Evolutionary conservation across 257 asterid genomes (phyloP).

Genomic region (Perilla frutescens): DNA sequence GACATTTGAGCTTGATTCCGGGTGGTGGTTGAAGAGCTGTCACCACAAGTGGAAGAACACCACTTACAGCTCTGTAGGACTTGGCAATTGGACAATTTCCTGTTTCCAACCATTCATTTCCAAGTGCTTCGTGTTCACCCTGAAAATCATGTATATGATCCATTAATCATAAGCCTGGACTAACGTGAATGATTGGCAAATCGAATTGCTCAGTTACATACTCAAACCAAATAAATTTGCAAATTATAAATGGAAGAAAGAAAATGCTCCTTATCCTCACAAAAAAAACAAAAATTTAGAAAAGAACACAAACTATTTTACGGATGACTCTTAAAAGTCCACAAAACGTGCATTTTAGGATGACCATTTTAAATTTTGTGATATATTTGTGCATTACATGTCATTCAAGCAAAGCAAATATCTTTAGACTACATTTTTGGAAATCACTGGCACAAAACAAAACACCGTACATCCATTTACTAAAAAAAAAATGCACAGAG

Average conservation of each 20-base stretch:
- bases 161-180: background rate
- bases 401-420: slow-evolving; percentile 3
- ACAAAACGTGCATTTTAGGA: background rate
- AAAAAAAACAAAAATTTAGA: background rate
- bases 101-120: slow-evolving; percentile 72
- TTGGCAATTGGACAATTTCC: slow-evolving; percentile 87
- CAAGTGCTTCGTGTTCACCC: slow-evolving; percentile 76
- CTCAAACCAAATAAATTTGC: background rate
- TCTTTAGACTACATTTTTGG: slow-evolving; percentile 3
- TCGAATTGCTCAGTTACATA: background rate
- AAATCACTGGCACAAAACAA: background rate
- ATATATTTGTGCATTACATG: slow-evolving; percentile 19
- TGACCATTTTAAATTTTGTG: background rate
- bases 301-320: background rate
- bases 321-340: background rate
- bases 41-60: slow-evolving; percentile 70
- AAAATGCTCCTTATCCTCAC: background rate
- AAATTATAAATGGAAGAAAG: background rate
- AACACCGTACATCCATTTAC: too few species aligned
- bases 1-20: slow-evolving; percentile 72
- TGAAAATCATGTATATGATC: slow-evolving; percentile 32
- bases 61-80: slow-evolving; percentile 74
- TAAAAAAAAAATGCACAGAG: too few species aligned
- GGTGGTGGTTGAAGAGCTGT: slow-evolving; percentile 69
- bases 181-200: background rate